Evolutionary conservation across 305 asterid species (phyloP).

Genomic region (Solanum chacoense): DNA sequence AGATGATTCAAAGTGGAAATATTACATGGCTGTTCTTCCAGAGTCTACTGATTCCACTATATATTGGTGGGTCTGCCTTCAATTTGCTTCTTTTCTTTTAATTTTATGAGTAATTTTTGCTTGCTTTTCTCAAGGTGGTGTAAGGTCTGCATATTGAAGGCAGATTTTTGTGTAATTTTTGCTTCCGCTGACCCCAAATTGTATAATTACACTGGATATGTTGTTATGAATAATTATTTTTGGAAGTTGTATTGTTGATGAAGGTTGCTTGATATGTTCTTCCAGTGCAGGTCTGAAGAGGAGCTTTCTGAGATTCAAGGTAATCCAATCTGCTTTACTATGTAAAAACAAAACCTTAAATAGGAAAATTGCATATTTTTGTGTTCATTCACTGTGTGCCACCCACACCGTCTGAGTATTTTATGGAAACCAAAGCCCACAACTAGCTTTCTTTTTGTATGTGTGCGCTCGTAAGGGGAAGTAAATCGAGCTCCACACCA

Average conservation of each 20-base stretch:
- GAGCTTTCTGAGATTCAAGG: conserved; percentile 97
- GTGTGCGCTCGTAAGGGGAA: neutral
- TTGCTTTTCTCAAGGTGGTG: neutral
- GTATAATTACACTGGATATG: neutral
- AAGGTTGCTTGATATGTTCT: conserved; percentile 32
- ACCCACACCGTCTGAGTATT: neutral
- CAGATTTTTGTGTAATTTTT: neutral
- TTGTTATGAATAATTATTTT: neutral
- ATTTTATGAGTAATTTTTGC: neutral
- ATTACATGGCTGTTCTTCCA: conserved; percentile 64
- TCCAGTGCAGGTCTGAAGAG: conserved; percentile 99
- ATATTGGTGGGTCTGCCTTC: conserved; percentile 67
- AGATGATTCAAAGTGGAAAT: conserved; percentile 66
- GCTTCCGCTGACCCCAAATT: neutral
- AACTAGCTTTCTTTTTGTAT: neutral
- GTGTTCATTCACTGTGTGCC: neutral
- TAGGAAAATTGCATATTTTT: neutral
- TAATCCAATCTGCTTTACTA: conserved; percentile 19
- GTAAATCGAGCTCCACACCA: neutral
- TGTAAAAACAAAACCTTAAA: neutral
- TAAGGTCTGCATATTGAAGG: neutral
- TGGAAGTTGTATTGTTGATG: conserved; percentile 18
- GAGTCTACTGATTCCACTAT: conserved; percentile 66
- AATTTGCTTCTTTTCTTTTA: neutral
- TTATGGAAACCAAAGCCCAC: neutral